Conservation (phyloP, 495 filamentous ascomycete species). For the Hyaloscypha variabilis region DNA sequence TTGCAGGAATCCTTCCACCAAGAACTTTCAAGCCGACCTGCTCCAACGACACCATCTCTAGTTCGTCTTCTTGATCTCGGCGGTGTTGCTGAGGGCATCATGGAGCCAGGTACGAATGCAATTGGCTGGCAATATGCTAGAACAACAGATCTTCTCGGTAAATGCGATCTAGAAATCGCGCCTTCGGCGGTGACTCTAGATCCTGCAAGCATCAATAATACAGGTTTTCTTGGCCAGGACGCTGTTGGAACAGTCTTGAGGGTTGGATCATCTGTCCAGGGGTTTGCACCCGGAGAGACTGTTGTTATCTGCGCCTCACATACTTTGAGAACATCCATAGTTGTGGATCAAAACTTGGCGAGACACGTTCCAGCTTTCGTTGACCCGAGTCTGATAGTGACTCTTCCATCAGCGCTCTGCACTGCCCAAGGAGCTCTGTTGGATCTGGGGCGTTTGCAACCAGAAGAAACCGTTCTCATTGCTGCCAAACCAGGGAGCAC, state of each 20-base stretch:
- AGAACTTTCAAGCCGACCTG: background rate
- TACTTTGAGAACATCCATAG: constrained; percentile 1
- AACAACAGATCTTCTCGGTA: no score
- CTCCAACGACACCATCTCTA: background rate
- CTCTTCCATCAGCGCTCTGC: constrained; percentile 12
- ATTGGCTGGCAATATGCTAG: no score
- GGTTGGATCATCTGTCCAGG: no score
- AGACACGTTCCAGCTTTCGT: constrained; percentile 7
- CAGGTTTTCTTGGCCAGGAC: no score
- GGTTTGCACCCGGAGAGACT: background rate
- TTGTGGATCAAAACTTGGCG: constrained; percentile 1
- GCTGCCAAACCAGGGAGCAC: constrained; percentile 47
- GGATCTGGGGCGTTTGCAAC: constrained; percentile 11
- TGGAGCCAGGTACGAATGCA: no score
- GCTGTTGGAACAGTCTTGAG: no score
- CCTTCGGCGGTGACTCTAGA: no score
- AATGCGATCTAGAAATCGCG: no score
- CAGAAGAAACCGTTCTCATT: constrained; percentile 43
- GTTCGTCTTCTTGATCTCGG: background rate
- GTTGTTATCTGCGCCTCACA: constrained; percentile 10
- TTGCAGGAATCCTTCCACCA: constrained; percentile 10
- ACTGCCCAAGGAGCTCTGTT: constrained; percentile 10
- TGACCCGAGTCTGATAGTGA: constrained; percentile 11
- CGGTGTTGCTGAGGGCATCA: no score
- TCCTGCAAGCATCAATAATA: no score